These are phyloP conservation scores for Pezicula neosporulosa DNA, from an alignment of 2,329 filamentous ascomycete genomes.

Conservation along the genomic window DNA sequence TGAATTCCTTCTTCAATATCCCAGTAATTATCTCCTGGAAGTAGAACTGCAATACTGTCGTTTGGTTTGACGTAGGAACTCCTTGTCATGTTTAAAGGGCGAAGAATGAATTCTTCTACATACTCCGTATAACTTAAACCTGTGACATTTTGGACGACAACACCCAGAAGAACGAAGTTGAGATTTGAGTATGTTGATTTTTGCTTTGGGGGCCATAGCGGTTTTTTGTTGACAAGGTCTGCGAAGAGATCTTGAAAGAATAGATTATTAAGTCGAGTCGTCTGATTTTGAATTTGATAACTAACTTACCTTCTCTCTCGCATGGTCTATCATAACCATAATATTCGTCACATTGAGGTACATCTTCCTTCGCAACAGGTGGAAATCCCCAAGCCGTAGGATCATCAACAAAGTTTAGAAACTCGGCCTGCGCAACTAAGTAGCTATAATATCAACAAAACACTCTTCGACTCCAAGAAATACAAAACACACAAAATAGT, in stretches of 20 bases:
- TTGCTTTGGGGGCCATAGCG: conserved; percentile 21
- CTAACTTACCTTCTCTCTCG: not conserved
- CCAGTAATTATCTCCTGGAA: conserved; percentile 29
- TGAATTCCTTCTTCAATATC: conserved; percentile 37
- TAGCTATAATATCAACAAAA: not conserved
- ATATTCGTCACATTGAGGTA: conserved; percentile 1
- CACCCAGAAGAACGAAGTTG: conserved; percentile 25
- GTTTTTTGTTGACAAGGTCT: conserved; percentile 5
- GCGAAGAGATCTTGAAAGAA: not conserved
- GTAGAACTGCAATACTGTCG: conserved; percentile 18
- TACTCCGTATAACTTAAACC: conserved; percentile 19
- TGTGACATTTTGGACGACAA: conserved; percentile 24
- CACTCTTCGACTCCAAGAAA: not conserved
- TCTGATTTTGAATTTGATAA: not conserved
- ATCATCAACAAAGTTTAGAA: not conserved
- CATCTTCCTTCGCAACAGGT: not conserved
- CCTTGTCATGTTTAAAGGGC: not conserved
- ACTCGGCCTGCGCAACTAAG: not conserved
- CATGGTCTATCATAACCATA: not conserved
- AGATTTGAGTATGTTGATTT: conserved; percentile 26
- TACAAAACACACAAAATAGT: not conserved
- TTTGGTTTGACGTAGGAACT: conserved; percentile 1
- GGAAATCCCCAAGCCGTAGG: not conserved
- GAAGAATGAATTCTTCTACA: not conserved
- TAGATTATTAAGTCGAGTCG: no score